Percentiles rank a stretch among this genome's conserved stretches.
Evolutionary conservation across 345 rosid species (phyloP).

Genomic region (Acer campestre): DNA sequence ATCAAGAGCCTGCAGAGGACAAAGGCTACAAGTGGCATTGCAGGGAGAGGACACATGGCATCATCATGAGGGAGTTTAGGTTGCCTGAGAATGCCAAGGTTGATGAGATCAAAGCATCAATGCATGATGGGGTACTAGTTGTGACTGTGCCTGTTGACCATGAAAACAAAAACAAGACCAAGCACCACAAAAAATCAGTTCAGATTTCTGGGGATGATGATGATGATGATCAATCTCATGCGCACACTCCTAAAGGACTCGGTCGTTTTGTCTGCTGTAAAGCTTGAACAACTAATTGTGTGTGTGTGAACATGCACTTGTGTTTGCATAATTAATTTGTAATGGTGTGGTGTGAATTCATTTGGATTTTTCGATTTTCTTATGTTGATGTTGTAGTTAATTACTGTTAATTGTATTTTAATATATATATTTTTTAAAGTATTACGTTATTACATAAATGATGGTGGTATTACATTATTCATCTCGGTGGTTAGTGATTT

Average conservation of each 20-base stretch:
- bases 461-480: too few species aligned
- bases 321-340: not conserved
- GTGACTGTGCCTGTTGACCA: constrained; percentile 35
- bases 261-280: constrained; percentile 46
- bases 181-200: constrained; percentile 5
- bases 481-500: too few species aligned
- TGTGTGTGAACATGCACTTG: not conserved
- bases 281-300: constrained; percentile 19
- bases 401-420: not conserved
- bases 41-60: constrained; percentile 30
- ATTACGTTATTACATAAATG: too few species aligned
- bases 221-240: not conserved
- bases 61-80: constrained; percentile 32
- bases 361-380: not conserved
- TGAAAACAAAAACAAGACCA: not conserved
- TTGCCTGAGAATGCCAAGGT: constrained; percentile 37
- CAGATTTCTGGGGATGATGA: constrained; percentile 26
- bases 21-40: constrained; percentile 41
- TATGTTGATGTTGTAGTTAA: not conserved
- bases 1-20: constrained; percentile 4
- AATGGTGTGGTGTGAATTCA: not conserved
- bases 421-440: too few species aligned
- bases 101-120: constrained; percentile 42
- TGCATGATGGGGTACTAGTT: constrained; percentile 40
- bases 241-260: constrained; percentile 25